Evolutionary conservation across 2,329 filamentous ascomycete genomes (phyloP), one percentile per base, ranked within the genome.

Genomic region (Clonostachys sp.): DNA sequence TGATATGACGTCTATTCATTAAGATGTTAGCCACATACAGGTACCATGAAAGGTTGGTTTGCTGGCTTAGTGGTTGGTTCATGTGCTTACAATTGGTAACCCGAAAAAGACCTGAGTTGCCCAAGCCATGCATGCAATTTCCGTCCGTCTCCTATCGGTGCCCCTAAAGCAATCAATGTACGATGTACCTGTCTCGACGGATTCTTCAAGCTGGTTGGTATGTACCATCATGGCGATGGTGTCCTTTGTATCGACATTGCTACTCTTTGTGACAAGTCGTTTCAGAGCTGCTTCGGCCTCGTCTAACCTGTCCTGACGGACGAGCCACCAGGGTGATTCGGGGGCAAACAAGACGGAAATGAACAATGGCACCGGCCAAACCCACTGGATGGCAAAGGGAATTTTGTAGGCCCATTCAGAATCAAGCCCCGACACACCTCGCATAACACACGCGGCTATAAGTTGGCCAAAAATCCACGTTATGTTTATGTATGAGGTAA

Each of bases 141-240:
- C 71, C 1, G 72, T 75, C 9, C 74, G 62, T 8, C 73, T 66
- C 3, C 69, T 63, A 52, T 77, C 71, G 35, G 62, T 55, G 5
- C 72, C 71, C 41, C 65, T 67, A 62, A 80, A 79, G 47, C 73
- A 71, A 49, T 78, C 73, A 6, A 48, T 44, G 51, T 79, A 80
- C 0, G 60, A 63, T 0, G 61, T 71, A 5, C 74, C 74, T 52
- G 73, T 63, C 20, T 75, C 67, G 10, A 61, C 58, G 34, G 70
- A 63, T 46, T 72, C 68, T 6, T 59, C 53, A 4, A 55, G 54
- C 52, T 63, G 74, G 24, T 74, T 30, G 24, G 24, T 30, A 30
- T 30, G 24, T 10, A 30, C 24, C 24, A 30, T 30, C 24, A 30
- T 30, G 24, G 24, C 24, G 9, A 30, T 30, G 9, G 24, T 30